These are phyloP conservation scores for Grosmannia serpens DNA, from an alignment of 2,329 filamentous ascomycete species.

Conservation along the genomic window DNA sequence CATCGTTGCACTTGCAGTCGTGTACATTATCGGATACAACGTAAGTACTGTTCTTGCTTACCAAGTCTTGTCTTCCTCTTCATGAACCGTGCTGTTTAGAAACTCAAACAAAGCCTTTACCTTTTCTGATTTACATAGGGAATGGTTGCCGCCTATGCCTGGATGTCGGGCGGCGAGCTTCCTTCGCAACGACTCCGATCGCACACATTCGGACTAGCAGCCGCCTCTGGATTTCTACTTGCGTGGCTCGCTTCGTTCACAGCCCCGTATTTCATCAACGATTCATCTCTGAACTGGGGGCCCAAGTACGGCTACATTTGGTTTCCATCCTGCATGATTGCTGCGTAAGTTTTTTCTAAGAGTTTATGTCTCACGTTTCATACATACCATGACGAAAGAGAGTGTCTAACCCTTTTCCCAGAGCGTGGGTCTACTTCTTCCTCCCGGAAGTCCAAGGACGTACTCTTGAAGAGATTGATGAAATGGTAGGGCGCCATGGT, in stretches of 20 bases:
- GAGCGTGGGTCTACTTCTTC: conserved; percentile 32
- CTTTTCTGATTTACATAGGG: conserved; percentile 13
- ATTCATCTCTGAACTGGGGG: conserved; percentile 40
- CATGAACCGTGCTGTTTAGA: background rate
- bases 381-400: background rate
- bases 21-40: conserved; percentile 45
- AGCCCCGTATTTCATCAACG: conserved; percentile 49
- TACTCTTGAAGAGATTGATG: conserved; percentile 42
- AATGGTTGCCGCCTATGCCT: conserved; percentile 43
- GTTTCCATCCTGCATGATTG: conserved; percentile 25
- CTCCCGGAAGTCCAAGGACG: conserved; percentile 42
- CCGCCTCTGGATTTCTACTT: conserved; percentile 40
- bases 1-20: conserved; percentile 39
- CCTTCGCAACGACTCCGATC: conserved; percentile 44
- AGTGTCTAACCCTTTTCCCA: conserved; percentile 1
- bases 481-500: conserved; percentile 29
- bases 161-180: conserved; percentile 44
- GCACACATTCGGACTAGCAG: conserved; percentile 44
- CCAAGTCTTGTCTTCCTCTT: background rate
- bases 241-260: conserved; percentile 48
- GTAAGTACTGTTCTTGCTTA: conserved; percentile 11
- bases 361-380: background rate
- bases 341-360: conserved; percentile 14
- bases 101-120: background rate
- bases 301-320: conserved; percentile 48